Conservation (phyloP, 495 filamentous ascomycete genomes). For the Tuber brumale region DNA sequence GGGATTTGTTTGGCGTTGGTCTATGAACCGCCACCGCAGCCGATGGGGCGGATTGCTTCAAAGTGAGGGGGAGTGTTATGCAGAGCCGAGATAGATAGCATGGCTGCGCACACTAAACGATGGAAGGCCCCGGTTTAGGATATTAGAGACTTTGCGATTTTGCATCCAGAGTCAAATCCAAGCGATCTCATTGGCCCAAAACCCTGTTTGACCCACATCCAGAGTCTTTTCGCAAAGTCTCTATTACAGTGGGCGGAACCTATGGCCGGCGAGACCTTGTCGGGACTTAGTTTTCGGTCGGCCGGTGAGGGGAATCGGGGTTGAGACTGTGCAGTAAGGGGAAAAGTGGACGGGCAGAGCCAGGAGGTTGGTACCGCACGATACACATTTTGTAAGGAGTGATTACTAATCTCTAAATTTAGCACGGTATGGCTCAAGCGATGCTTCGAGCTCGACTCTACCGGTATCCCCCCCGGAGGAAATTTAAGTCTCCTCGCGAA, state of each 20-base stretch:
- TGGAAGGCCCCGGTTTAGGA: background rate
- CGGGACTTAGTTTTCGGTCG: background rate
- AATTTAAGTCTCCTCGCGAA: too few species aligned
- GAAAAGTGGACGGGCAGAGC: background rate
- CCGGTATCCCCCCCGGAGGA: background rate
- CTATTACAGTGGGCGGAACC: background rate
- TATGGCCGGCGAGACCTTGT: background rate
- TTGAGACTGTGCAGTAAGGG: background rate
- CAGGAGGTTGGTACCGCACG: background rate
- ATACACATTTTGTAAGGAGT: background rate
- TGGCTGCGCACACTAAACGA: background rate
- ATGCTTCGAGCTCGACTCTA: background rate
- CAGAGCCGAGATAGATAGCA: background rate
- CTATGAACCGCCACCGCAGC: too few species aligned
- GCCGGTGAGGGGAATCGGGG: background rate
- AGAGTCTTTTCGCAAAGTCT: too few species aligned
- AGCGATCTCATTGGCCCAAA: too few species aligned
- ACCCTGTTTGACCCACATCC: too few species aligned
- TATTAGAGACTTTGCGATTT: too few species aligned
- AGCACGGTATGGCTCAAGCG: too few species aligned
- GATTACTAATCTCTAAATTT: background rate
- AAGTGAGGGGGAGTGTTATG: background rate
- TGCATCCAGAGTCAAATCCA: too few species aligned
- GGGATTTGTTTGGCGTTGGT: too few species aligned
- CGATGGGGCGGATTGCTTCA: too few species aligned